Evolutionary conservation across 208 protist genomes (phyloP).

Genomic region (Trypanosoma boissoni): DNA sequence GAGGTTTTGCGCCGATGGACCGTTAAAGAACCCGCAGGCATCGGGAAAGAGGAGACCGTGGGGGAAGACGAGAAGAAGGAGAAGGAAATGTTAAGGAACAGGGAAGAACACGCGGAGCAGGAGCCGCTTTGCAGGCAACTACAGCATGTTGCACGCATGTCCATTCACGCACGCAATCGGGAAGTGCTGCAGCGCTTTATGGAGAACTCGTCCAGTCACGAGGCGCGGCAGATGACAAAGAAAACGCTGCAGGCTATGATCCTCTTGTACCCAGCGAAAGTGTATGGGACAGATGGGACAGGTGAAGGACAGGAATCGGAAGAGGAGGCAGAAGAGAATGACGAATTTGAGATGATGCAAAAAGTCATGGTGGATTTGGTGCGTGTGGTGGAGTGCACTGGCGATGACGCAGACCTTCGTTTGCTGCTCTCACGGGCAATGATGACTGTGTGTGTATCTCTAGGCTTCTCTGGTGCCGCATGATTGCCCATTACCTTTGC

Average conservation of each 20-base stretch:
- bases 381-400: constrained; percentile 21
- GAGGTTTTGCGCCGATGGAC: constrained; percentile 47
- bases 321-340: neutral
- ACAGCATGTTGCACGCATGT: constrained; percentile 40
- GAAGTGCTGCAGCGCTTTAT: constrained; percentile 43
- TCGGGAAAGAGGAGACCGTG: too few species aligned
- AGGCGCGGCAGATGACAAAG: constrained; percentile 32
- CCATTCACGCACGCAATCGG: constrained; percentile 44
- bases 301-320: neutral
- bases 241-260: constrained; percentile 13
- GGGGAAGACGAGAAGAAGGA: neutral
- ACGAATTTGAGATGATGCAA: constrained; percentile 4
- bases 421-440: constrained; percentile 17
- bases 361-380: constrained; percentile 13
- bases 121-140: constrained; percentile 20
- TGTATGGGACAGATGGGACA: neutral
- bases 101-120: neutral
- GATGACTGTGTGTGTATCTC: constrained; percentile 16
- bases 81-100: neutral
- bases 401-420: constrained; percentile 16
- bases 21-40: too few species aligned
- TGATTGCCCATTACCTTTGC: neutral
- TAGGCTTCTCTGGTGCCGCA: constrained; percentile 13
- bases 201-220: constrained; percentile 32
- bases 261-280: constrained; percentile 1